Conservation (phyloP, 2,329 filamentous ascomycete species). For the Colletotrichum chlorophyti region DNA sequence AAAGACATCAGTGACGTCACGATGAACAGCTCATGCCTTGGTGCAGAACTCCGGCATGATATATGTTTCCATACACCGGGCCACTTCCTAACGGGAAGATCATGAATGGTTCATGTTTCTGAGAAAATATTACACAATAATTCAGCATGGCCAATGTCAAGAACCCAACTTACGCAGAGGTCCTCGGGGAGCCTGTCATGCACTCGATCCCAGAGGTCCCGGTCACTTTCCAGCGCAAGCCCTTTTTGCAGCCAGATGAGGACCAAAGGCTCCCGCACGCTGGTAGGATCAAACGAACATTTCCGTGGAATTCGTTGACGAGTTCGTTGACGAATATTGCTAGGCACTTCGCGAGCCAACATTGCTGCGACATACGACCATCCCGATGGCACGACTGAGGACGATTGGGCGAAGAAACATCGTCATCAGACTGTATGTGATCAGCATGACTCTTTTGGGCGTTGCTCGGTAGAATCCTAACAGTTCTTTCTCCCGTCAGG, state of each 20-base stretch:
- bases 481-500: neutral
- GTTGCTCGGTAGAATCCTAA: no score
- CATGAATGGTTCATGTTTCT: neutral
- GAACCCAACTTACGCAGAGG: neutral
- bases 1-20: constrained; percentile 15
- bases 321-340: neutral
- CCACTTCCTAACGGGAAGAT: neutral
- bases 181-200: neutral
- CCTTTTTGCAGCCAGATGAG: constrained; percentile 37
- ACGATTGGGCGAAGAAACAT: constrained; percentile 38
- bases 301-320: neutral
- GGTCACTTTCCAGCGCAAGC: constrained; percentile 36
- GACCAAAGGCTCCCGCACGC: constrained; percentile 35
- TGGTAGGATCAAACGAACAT: constrained; percentile 26
- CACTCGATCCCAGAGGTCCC: constrained; percentile 28
- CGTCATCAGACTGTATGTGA: constrained; percentile 38
- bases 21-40: neutral
- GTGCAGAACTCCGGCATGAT: neutral
- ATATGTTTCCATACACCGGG: neutral
- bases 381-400: constrained; percentile 41
- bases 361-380: constrained; percentile 41
- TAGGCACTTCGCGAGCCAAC: constrained; percentile 43
- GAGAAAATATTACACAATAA: neutral
- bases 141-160: constrained; percentile 4
- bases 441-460: rapidly evolving